Evolutionary conservation across 2,329 filamentous ascomycete genomes (phyloP).

Genomic region (Biscogniauxia marginata): DNA sequence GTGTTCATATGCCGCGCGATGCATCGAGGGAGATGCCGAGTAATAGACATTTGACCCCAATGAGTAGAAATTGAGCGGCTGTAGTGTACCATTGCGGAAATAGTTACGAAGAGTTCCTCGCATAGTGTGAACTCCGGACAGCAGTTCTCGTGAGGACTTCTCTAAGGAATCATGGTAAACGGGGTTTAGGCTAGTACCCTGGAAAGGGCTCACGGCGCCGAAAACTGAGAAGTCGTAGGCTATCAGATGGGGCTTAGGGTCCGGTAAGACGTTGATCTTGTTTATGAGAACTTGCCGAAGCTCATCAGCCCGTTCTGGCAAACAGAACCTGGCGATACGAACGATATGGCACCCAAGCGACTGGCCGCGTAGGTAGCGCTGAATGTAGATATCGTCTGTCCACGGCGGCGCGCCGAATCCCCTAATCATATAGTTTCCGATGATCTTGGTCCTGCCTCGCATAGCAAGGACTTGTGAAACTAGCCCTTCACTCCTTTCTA

Average conservation of each 20-base stretch:
- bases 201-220: conserved; percentile 40
- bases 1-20: conserved; percentile 64
- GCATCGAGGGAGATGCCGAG: conserved; percentile 71
- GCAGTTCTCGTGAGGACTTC: conserved; percentile 39
- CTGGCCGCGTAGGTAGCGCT: conserved; percentile 54
- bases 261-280: conserved; percentile 43
- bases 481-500: conserved; percentile 52
- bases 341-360: conserved; percentile 60
- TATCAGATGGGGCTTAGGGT: conserved; percentile 49
- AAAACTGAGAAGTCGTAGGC: conserved; percentile 47
- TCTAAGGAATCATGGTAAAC: conserved; percentile 45
- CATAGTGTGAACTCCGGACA: conserved; percentile 52
- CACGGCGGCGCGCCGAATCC: conserved; percentile 50
- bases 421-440: conserved; percentile 55
- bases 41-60: conserved; percentile 67
- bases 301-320: conserved; percentile 53
- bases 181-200: conserved; percentile 53
- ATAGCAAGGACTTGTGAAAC: conserved; percentile 49
- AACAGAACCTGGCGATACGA: conserved; percentile 57
- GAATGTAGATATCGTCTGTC: conserved; percentile 52
- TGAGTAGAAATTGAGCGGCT: conserved; percentile 67
- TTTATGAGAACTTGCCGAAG: conserved; percentile 50
- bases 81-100: conserved; percentile 60
- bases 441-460: conserved; percentile 58
- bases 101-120: conserved; percentile 57